Base-by-base conservation (phyloP, 2,329 filamentous ascomycete genomes). In the Fusarium papillatum region DNA sequence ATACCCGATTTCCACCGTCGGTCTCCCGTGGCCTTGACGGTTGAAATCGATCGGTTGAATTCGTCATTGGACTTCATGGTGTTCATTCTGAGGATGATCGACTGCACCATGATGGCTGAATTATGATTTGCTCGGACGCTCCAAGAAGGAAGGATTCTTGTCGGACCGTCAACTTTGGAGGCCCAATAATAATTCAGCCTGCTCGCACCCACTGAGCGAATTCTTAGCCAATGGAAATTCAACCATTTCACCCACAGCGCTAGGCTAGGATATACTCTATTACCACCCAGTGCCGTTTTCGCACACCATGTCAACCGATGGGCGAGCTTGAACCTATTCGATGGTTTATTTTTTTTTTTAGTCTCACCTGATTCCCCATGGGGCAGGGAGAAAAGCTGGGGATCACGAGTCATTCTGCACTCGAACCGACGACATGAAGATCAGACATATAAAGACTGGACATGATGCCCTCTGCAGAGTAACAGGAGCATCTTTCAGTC, bases 81-180 rank as follows among this genome's bases (percentile, higher is more conserved):
- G 39, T 43, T 19, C 39, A n/a, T 43, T 43, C 14, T 5, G 22
- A 24, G 43, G 22, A 24, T 4, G 43, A 24, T 24, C 14, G 13
- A 22, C 43, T 48, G 43, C 22, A 70, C 48, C 46, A 11, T 29
- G 10, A 22, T 48, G 71, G 71, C 13, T 74, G 72, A 74, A 74
- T 72, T 74, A 46, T 74, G 39, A 74, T 74, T 74, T 46, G 72
- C 38, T 17, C 43, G 13, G 22, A 5, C 14, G 8, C 43, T 17
- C 13, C 43, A 48, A 17, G n/a, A 22, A 26, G 26, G 26, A 26
- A 26, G 5, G 26, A n/a, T n/a, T 48, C 43, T 48, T 48, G 43
- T 17, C 43, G 43, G 43, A 5, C 43, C 43, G 43, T 48, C 43
- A 48, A 36, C 34, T 36, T 36, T 14, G 13, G 43, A 24, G 22